These are phyloP conservation scores for Gossypium mustelinum DNA, from an alignment of 345 rosid species.

Conservation along the genomic window DNA sequence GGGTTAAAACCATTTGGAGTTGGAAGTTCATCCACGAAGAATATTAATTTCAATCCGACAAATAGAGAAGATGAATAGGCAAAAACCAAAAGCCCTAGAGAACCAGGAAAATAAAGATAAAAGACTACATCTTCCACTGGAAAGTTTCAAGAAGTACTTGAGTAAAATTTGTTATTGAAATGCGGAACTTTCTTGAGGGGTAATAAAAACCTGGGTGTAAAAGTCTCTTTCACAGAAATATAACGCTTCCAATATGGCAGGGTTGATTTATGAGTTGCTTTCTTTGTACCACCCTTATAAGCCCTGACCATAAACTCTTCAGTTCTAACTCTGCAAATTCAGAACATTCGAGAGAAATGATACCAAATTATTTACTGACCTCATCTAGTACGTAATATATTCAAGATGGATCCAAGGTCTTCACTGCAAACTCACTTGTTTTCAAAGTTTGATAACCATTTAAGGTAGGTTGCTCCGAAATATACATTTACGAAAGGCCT, in stretches of 20 bases:
- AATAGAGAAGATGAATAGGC: not conserved
- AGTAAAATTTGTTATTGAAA: not conserved
- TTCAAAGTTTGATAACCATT: conserved; percentile 71
- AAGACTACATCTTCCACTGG: not conserved
- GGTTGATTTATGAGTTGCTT: conserved; percentile 82
- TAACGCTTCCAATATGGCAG: conserved; percentile 80
- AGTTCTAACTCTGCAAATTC: conserved; percentile 59
- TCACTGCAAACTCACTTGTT: conserved; percentile 40
- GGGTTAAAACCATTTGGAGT: not conserved
- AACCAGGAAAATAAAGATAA: not conserved
- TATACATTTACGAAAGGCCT: conserved; percentile 78
- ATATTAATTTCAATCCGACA: not conserved
- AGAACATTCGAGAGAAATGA: not conserved
- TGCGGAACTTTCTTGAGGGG: not conserved
- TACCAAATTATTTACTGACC: not conserved
- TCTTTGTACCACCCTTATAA: conserved; percentile 70
- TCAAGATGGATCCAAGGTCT: not conserved
- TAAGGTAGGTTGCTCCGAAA: conserved; percentile 84
- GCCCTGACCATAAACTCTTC: conserved; percentile 92
- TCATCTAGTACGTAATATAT: not conserved
- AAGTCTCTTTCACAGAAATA: conserved; percentile 71
- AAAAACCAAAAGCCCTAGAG: not conserved
- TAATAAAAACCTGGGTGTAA: conserved; percentile 56
- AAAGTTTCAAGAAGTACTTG: not conserved
- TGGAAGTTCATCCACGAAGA: not conserved